A percentile compares a stretch with the other conserved stretches of the same genome.
phyloP scores from a whole-genome alignment of 225 moss, liverwort and hornwort species.

The Thuidium tamariscinum region DNA sequence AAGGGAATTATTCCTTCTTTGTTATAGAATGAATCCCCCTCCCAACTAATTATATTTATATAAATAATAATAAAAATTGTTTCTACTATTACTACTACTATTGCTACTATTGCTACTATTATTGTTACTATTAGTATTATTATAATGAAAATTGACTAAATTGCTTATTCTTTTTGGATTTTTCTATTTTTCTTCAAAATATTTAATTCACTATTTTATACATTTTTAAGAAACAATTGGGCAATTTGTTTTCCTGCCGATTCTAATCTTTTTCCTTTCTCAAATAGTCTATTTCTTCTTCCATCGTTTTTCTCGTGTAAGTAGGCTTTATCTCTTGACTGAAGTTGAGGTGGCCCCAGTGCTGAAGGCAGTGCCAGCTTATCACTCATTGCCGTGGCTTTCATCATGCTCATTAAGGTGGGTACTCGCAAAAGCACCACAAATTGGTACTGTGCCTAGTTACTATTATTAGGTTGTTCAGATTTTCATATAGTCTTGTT shows the following conservation, averaged over 20 bases:
- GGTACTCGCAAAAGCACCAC: too few relatives aligned
- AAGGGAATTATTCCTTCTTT: too few relatives aligned
- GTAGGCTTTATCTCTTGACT: too few relatives aligned
- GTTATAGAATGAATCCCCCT: too few relatives aligned
- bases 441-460: too few relatives aligned
- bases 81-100: too few relatives aligned
- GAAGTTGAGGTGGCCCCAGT: not conserved
- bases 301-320: not conserved
- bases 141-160: not conserved
- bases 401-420: not conserved
- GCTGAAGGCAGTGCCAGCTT: not conserved
- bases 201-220: rapidly evolving
- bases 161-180: not conserved
- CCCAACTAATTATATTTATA: too few relatives aligned
- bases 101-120: not conserved
- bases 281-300: not conserved
- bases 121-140: not conserved
- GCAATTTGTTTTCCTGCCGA: too few relatives aligned
- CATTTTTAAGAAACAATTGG: not conserved
- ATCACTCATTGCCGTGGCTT: not conserved
- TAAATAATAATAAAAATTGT: too few relatives aligned
- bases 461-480: too few relatives aligned
- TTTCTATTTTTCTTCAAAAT: not conserved
- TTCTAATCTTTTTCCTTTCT: too few relatives aligned
- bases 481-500: too few relatives aligned